Evolutionary conservation across 345 rosid genomes (phyloP).

Genomic region (Erodium maritimum): DNA sequence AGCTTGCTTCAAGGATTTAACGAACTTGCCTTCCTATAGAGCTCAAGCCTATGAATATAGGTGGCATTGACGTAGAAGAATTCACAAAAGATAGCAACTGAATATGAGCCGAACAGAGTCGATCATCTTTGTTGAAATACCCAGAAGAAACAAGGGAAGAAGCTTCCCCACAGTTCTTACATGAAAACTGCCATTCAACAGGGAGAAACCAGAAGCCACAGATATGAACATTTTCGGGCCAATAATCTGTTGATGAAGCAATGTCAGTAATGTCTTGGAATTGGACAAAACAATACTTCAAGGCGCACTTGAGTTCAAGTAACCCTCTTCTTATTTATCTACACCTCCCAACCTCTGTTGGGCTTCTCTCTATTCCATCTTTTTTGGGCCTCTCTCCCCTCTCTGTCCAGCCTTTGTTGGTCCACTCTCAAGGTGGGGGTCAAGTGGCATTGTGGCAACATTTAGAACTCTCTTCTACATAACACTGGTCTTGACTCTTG

Average conservation of each 20-base stretch:
- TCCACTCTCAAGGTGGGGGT: background rate
- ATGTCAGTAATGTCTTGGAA: conserved; percentile 12
- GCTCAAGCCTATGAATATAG: conserved; percentile 64
- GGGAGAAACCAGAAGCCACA: conserved; percentile 95
- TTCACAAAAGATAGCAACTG: conserved; percentile 42
- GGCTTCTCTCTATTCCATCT: too few relatives aligned
- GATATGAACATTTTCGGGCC: conserved; percentile 58
- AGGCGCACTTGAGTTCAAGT: too few relatives aligned
- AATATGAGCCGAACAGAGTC: conserved; percentile 48
- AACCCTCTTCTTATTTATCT: too few relatives aligned
- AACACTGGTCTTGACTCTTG: too few relatives aligned
- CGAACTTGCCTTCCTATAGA: conserved; percentile 67
- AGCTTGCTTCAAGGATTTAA: too few relatives aligned
- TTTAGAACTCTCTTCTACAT: too few relatives aligned
- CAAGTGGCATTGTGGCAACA: too few relatives aligned
- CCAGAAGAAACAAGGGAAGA: conserved; percentile 17
- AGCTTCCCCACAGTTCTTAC: conserved; percentile 47
- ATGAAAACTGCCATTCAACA: conserved; percentile 71
- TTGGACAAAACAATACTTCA: background rate
- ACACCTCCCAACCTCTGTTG: too few relatives aligned
- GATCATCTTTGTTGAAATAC: conserved; percentile 15
- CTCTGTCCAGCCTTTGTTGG: too few relatives aligned
- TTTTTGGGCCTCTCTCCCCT: too few relatives aligned
- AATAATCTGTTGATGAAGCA: conserved; percentile 47
- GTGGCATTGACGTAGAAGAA: conserved; percentile 25